These are phyloP conservation scores for Claviceps pazoutovae DNA, from an alignment of 2,329 filamentous ascomycete genomes.

Conservation along the genomic window DNA sequence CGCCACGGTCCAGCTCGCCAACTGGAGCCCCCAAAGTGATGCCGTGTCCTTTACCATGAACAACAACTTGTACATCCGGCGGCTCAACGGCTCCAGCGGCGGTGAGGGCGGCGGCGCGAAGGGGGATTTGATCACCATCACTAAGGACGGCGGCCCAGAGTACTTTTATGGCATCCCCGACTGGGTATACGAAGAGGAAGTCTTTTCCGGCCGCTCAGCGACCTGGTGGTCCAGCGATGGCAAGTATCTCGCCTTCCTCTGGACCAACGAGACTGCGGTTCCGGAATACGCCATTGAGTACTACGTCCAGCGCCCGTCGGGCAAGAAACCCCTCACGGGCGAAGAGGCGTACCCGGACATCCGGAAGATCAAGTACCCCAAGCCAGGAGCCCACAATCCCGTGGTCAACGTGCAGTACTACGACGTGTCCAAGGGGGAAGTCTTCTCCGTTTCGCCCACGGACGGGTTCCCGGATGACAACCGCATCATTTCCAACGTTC, in stretches of 20 bases:
- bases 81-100: constrained; percentile 28
- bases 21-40: constrained; percentile 79
- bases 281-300: constrained; percentile 90
- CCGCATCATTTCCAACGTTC: constrained; percentile 79
- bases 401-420: constrained; percentile 81
- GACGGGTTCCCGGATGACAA: constrained; percentile 69
- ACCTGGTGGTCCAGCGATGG: constrained; percentile 95
- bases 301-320: constrained; percentile 77
- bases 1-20: constrained; percentile 64
- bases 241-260: constrained; percentile 77
- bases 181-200: constrained; percentile 75
- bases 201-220: constrained; percentile 59
- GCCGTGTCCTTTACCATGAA: constrained; percentile 77
- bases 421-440: constrained; percentile 61
- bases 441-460: constrained; percentile 65
- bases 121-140: constrained; percentile 54
- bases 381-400: constrained; percentile 86
- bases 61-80: constrained; percentile 81
- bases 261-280: constrained; percentile 85
- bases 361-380: constrained; percentile 90
- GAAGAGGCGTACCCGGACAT: constrained; percentile 86
- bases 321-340: constrained; percentile 47
- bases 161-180: constrained; percentile 94
- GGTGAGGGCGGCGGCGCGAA: too few relatives aligned
- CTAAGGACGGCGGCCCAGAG: constrained; percentile 71